Percentiles rank a stretch among this genome's conserved stretches.
These are phyloP conservation scores for Suhomyces sp. DNA, from an alignment of 805 yeast genomes.

Conservation along the genomic window DNA sequence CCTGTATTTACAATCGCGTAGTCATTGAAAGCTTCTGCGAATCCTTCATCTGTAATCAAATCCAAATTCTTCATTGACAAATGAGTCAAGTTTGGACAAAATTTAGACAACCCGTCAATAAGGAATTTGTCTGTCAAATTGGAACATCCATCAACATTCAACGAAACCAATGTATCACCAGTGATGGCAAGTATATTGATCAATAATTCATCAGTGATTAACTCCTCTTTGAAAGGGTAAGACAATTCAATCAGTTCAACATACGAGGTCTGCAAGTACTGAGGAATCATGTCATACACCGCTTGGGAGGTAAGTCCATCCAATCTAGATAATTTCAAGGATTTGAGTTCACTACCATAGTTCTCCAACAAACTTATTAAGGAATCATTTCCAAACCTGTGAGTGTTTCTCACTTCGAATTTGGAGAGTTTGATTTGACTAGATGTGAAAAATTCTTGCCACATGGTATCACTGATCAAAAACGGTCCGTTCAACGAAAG, in stretches of 20 bases:
- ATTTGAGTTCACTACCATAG: constrained; percentile 53
- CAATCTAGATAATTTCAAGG: constrained; percentile 61
- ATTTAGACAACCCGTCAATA: constrained; percentile 56
- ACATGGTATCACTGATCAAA: constrained; percentile 67
- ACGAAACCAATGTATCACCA: constrained; percentile 58
- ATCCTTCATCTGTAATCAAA: constrained; percentile 67
- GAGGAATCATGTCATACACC: constrained; percentile 64
- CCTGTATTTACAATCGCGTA: constrained; percentile 49
- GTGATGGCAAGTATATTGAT: constrained; percentile 57
- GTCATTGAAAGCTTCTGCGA: constrained; percentile 54
- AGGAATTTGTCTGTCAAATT: constrained; percentile 65
- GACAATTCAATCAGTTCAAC: constrained; percentile 63
- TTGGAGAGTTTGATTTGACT: constrained; percentile 53
- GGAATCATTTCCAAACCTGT: constrained; percentile 71
- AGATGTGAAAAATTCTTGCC: constrained; percentile 72
- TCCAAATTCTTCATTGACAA: constrained; percentile 61
- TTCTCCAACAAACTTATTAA: constrained; percentile 60
- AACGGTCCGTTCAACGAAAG: constrained; percentile 88
- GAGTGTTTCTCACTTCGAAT: constrained; percentile 76
- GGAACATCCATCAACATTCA: constrained; percentile 72
- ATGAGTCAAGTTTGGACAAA: constrained; percentile 54
- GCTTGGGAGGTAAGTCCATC: constrained; percentile 66
- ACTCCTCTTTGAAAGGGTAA: constrained; percentile 63
- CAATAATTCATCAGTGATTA: constrained; percentile 66
- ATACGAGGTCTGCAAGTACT: constrained; percentile 45